Evolutionary conservation across 805 yeast species (phyloP).

Genomic region (Kluyveromyces starmeri): DNA sequence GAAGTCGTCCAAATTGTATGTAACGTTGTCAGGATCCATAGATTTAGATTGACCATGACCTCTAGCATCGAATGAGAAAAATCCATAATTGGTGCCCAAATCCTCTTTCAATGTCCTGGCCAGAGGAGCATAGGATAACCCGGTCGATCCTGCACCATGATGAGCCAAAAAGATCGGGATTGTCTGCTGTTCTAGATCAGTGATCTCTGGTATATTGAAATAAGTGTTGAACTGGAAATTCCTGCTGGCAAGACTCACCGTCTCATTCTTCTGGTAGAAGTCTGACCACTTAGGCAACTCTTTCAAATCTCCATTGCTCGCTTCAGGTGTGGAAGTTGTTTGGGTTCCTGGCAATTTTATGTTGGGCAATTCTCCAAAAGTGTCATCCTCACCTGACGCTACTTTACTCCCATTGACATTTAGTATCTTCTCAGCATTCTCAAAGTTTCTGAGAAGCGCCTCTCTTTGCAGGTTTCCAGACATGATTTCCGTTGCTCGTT

Average conservation of each 20-base stretch:
- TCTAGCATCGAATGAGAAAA: constrained; percentile 68
- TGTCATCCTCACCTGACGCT: neutral
- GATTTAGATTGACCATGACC: constrained; percentile 65
- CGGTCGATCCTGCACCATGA: constrained; percentile 95
- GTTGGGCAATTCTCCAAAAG: neutral
- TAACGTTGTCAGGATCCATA: constrained; percentile 16
- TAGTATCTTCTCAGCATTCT: constrained; percentile 1
- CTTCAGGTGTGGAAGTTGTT: neutral
- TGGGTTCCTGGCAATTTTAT: neutral
- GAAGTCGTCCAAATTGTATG: constrained; percentile 42
- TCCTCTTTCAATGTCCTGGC: constrained; percentile 28
- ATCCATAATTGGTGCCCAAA: constrained; percentile 42
- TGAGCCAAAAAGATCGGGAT: constrained; percentile 63
- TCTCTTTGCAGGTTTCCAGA: constrained; percentile 2
- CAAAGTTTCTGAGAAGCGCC: constrained; percentile 3
- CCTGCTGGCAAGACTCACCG: constrained; percentile 10
- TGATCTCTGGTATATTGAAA: constrained; percentile 42
- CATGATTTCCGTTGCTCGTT: neutral
- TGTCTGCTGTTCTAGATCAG: constrained; percentile 14
- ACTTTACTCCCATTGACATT: neutral
- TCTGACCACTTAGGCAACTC: constrained; percentile 16
- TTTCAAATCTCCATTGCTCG: neutral
- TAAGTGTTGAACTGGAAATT: constrained; percentile 42
- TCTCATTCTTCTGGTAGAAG: constrained; percentile 17
- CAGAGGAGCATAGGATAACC: constrained; percentile 61